phyloP scores from a whole-genome alignment of 2,329 filamentous ascomycete species.

The Shiraia bambusicola region DNA sequence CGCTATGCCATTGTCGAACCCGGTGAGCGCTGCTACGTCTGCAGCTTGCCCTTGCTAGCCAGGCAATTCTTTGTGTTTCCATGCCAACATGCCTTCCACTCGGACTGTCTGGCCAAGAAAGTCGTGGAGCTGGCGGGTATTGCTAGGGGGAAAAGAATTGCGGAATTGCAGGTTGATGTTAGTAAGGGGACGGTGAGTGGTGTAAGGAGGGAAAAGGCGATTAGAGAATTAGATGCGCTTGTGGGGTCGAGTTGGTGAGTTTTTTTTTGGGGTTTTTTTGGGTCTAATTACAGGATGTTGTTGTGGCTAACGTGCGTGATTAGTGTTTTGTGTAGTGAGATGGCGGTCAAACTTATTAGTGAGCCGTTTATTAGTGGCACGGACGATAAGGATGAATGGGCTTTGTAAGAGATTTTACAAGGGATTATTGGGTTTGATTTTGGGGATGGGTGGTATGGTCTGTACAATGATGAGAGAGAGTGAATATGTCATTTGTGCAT shows the following conservation, averaged over 20 bases:
- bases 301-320: slow-evolving; percentile 17
- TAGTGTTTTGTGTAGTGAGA: slow-evolving; percentile 90
- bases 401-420: slow-evolving; percentile 45
- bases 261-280: not conserved
- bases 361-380: slow-evolving; percentile 79
- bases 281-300: too few species aligned
- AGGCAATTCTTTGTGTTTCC: slow-evolving; percentile 98
- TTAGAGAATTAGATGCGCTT: slow-evolving; percentile 86
- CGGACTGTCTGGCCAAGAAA: slow-evolving; percentile 84
- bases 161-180: slow-evolving; percentile 81
- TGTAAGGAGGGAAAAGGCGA: slow-evolving; percentile 74
- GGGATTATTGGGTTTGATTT: too few species aligned
- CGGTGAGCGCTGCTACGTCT: slow-evolving; percentile 90
- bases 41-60: slow-evolving; percentile 79
- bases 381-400: slow-evolving; percentile 82
- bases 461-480: too few species aligned
- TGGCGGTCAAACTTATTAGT: slow-evolving; percentile 91
- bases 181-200: slow-evolving; percentile 72
- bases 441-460: too few species aligned
- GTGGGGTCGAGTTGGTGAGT: slow-evolving; percentile 85
- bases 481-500: too few species aligned
- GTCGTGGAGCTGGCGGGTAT: slow-evolving; percentile 80
- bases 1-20: slow-evolving; percentile 96
- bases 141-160: slow-evolving; percentile 75
- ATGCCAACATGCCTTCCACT: slow-evolving; percentile 97